Evolutionary conservation across 2,329 filamentous ascomycete species (phyloP), one percentile per base, ranked within the genome.

Genomic region (Aspergillus sergii): DNA sequence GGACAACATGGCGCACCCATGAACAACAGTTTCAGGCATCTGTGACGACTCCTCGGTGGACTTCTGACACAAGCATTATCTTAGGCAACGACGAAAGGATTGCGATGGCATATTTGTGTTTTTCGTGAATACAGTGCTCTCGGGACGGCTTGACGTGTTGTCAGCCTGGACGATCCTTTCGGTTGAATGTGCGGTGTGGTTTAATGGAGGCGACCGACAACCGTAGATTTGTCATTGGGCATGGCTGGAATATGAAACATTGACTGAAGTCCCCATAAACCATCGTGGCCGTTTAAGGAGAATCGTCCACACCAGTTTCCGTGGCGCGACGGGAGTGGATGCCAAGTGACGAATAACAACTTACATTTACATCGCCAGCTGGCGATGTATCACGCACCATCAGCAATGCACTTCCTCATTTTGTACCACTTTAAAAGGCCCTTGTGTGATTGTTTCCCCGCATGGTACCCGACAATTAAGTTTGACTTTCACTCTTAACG

Each of bases 301-400:
- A 12, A 26, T 1, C 30, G 30, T n/a, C 30, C 51, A 54, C 51
- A 36, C n/a, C n/a, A 26, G 51, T 55, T 54, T 55, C 51, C 51
- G 51, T 55, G 51, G 51, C 53, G 21, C 12, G 30, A 62, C 43
- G 57, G 28, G 58, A 62, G 55, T 32, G 45, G 30, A 55, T 14
- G 51, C 30, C 32, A 26, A 39, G 34, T 23, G 34, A 55, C 51
- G 51, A 55, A 55, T 55, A 39, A 55, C 51, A 28, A 26, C n/a
- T 6, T 39, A 55, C 51, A 55, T 55, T 34, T 41, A 55, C n/a
- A 55, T 39, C 21, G 51, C 51, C 51, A 55, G 51, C 51, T 55
- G 51, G 51, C 51, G 30, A 55, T 23, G 32, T 55, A 55, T 39
- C 34, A 55, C 21, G 32, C 32, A 55, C 51, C 21, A 23, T 55